Evolutionary conservation across 2,329 filamentous ascomycete genomes (phyloP), one percentile per base, ranked within the genome.

Genomic region (Dothideomycetes sp.): DNA sequence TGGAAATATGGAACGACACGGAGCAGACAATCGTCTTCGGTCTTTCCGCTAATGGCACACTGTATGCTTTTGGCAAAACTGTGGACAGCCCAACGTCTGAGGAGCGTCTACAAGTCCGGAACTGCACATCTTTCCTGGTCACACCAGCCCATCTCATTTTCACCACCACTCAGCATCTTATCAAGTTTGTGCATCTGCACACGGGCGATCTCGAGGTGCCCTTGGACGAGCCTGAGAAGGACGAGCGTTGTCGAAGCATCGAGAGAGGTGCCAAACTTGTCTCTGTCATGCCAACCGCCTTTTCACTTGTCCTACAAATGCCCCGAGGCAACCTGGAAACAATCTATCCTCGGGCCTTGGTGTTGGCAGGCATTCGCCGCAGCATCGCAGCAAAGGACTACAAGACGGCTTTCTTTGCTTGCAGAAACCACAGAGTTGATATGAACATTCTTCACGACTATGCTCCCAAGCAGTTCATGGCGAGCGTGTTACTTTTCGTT

Each of bases 381-480:
- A 77, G 83, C 37, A 84, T 98, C 37, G 81, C 87, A 39, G 68
- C 74, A 22, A 84, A 83, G 57, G 77, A 91, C 51, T 98, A 95
- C 54, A 76, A 73, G 36, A 77, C 75, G 37, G 91, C 91, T 0
- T 98, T 95, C 56, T 68, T 83, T 16, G 81, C 86, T 46, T 96
- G 91, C 57, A 79, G 91, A 37, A 89, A 80, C 16, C 93, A 98
- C 57, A 77, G 93, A 49, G 91, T 98, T 1, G 91, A 98, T 54
- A 88, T 96, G 82, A 98, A 98, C 54, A 89, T 98, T 45, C 68
- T 98, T 2, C 89, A 94, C 54, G 91, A 98, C 54, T 85, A 96
- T 61, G 78, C 79, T n/a, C 86, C 89, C 0, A 71, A 79, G 29
- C 84, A 93, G 49, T 95, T 98, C 56, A 71, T 95, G 57, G 65